phyloP scores from a whole-genome alignment of 1,284 basidiomycete species.

The Cutaneotrichosporon sp. region DNA sequence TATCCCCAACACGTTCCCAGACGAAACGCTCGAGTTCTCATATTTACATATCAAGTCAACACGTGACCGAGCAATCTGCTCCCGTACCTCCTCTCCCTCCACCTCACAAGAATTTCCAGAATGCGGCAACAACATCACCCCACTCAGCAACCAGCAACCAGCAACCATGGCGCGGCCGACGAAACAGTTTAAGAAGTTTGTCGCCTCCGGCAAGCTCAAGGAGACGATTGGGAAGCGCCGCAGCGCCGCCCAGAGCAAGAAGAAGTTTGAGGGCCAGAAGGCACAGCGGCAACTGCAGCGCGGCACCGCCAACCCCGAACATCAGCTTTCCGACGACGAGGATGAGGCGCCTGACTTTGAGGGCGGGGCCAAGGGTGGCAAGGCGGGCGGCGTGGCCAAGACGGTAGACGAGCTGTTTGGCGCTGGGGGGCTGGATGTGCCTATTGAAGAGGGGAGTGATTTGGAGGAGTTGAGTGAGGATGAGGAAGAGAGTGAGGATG shows the following conservation, averaged over 20 bases:
- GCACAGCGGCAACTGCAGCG: slow-evolving; percentile 45
- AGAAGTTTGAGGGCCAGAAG: slow-evolving; percentile 64
- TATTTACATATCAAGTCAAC: not conserved
- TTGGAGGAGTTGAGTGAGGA: slow-evolving; percentile 66
- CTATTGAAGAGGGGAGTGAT: slow-evolving; percentile 30
- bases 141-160: not conserved
- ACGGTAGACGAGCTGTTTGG: slow-evolving; percentile 79
- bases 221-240: slow-evolving; percentile 75
- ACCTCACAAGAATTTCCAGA: slow-evolving; percentile 11
- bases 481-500: slow-evolving; percentile 51
- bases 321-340: slow-evolving; percentile 55
- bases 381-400: slow-evolving; percentile 50
- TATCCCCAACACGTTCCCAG: too few species aligned
- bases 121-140: slow-evolving; percentile 10
- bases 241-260: slow-evolving; percentile 70
- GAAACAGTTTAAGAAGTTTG: slow-evolving; percentile 83
- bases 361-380: slow-evolving; percentile 40
- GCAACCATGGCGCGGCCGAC: slow-evolving; percentile 61
- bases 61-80: not conserved
- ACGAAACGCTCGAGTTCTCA: not conserved
- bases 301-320: slow-evolving; percentile 38
- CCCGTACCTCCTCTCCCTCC: slow-evolving; percentile 12
- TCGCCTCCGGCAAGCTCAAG: slow-evolving; percentile 79
- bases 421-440: slow-evolving; percentile 53
- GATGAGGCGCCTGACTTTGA: slow-evolving; percentile 37